A percentile compares a stretch with the other conserved stretches of the same genome.
Evolutionary conservation across 1,284 basidiomycete genomes (phyloP).

Genomic region (Fomitopsis palustris): DNA sequence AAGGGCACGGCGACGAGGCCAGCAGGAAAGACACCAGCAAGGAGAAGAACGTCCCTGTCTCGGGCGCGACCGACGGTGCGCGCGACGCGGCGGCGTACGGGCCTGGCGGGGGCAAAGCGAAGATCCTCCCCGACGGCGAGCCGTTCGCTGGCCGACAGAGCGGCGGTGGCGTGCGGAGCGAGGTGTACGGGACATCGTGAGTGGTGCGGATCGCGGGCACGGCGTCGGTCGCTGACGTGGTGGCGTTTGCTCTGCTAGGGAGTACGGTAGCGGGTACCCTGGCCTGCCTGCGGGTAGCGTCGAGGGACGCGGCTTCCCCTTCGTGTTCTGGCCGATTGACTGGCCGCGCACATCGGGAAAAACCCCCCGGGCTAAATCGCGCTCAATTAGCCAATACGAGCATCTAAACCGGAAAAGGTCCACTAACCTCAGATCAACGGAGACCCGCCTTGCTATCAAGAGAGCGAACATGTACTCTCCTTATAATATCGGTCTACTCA

Average conservation of each 20-base stretch:
- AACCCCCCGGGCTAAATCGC: no score
- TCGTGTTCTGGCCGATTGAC: constrained; percentile 56
- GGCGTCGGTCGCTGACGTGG: not conserved
- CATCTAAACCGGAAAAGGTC: no score
- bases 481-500: no score
- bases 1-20: constrained; percentile 12
- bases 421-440: no score
- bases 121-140: constrained; percentile 36
- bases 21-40: constrained; percentile 18
- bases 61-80: constrained; percentile 24
- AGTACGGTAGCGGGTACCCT: constrained; percentile 61
- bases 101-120: constrained; percentile 30
- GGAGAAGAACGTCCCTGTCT: constrained; percentile 24
- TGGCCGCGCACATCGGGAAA: constrained; percentile 43
- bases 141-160: constrained; percentile 38
- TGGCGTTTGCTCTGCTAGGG: constrained; percentile 26
- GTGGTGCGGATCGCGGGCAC: constrained; percentile 15
- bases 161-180: constrained; percentile 37
- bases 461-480: no score
- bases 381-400: no score
- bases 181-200: constrained; percentile 39
- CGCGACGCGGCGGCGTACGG: constrained; percentile 33
- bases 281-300: constrained; percentile 40
- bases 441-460: no score
- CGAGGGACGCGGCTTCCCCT: constrained; percentile 46